These are phyloP conservation scores for Isoetes taiwanensis DNA, from an alignment of 75 land plant species.

Conservation along the genomic window DNA sequence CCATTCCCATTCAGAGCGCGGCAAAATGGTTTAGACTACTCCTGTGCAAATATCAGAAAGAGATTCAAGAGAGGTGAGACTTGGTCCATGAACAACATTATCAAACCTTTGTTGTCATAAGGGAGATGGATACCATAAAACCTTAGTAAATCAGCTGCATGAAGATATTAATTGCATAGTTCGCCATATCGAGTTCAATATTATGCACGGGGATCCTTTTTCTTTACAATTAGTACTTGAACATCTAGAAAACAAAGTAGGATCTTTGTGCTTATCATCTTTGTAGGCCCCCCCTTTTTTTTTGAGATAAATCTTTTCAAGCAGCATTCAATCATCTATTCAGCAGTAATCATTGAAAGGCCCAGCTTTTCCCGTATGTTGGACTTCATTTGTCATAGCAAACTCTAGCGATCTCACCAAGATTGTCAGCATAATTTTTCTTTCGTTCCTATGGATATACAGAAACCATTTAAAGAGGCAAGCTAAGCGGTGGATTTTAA, in stretches of 20 bases:
- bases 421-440: too few species aligned
- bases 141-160: constrained; percentile 34
- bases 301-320: too few species aligned
- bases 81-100: constrained; percentile 29
- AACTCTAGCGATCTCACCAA: too few species aligned
- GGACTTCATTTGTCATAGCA: too few species aligned
- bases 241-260: constrained; percentile 46
- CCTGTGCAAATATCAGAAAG: constrained; percentile 43
- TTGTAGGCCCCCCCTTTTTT: too few species aligned
- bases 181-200: constrained; percentile 26
- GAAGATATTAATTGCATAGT: constrained; percentile 32
- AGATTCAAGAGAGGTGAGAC: constrained; percentile 44
- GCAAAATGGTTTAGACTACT: constrained; percentile 70
- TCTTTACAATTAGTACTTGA: constrained; percentile 37
- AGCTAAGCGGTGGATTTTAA: too few species aligned
- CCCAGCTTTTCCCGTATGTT: too few species aligned
- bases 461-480: too few species aligned
- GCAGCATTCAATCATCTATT: too few species aligned
- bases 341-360: too few species aligned
- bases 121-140: constrained; percentile 65
- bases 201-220: constrained; percentile 22
- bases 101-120: constrained; percentile 48
- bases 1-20: constrained; percentile 48
- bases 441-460: too few species aligned
- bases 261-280: too few species aligned